A percentile compares a stretch with the other conserved stretches of the same genome.
Conservation (phyloP, 129 eudicot species). For the Flaveria robusta region DNA sequence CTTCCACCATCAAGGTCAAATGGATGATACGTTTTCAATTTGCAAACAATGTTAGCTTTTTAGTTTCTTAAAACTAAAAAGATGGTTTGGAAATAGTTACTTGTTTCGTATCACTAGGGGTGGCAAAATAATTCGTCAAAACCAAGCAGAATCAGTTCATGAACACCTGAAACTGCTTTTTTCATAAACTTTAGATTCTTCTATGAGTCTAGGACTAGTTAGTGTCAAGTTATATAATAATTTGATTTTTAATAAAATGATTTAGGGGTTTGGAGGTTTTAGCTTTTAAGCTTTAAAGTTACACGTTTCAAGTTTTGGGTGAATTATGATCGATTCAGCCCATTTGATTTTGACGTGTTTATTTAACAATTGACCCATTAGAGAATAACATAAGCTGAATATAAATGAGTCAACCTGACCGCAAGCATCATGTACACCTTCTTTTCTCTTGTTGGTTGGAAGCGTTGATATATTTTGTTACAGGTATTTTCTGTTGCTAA, state of each 20-base stretch:
- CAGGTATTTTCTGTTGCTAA: slow-evolving; percentile 24
- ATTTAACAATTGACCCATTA: too few relatives aligned
- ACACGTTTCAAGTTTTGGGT: not conserved
- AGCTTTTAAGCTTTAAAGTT: not conserved
- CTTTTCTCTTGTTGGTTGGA: not conserved
- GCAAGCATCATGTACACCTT: not conserved
- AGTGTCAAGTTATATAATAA: not conserved
- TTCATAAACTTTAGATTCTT: too few relatives aligned
- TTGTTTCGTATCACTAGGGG: not conserved
- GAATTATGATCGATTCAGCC: not conserved
- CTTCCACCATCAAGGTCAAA: not conserved
- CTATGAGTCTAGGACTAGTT: too few relatives aligned
- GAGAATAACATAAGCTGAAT: not conserved
- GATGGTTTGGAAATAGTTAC: slow-evolving; percentile 2
- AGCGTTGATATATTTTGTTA: not conserved
- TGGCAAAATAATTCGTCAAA: not conserved
- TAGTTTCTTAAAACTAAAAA: not conserved
- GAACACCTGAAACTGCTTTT: too few relatives aligned
- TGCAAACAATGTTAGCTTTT: not conserved
- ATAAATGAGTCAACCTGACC: not conserved
- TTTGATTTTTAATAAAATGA: not conserved
- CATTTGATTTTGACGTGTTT: not conserved
- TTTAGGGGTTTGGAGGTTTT: too few relatives aligned
- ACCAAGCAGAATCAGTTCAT: too few relatives aligned
- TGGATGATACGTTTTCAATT: not conserved